Percentiles rank a stretch among this genome's conserved stretches.
phyloP scores from a whole-genome alignment of 2,329 filamentous ascomycete species.

The Dichotomopilus funicola region DNA sequence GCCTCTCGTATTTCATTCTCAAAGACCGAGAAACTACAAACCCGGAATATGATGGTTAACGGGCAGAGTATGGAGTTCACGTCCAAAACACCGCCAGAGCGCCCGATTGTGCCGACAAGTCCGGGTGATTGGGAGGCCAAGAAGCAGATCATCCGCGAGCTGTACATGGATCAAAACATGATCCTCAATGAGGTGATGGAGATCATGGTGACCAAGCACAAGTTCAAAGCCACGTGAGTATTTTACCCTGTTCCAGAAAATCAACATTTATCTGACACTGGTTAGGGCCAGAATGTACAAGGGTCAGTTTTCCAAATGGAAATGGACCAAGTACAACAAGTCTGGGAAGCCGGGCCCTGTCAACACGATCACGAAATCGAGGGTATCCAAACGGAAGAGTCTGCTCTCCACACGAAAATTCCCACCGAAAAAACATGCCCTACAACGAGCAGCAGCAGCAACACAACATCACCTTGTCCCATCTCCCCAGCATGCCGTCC shows the following conservation, averaged over 20 bases:
- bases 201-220: slow-evolving; percentile 20
- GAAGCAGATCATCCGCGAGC: slow-evolving; percentile 18
- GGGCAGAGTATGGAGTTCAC: not conserved
- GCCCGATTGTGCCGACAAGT: slow-evolving; percentile 17
- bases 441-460: not conserved
- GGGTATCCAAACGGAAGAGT: not conserved
- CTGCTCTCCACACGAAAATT: not conserved
- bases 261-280: not conserved
- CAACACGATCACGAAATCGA: slow-evolving; percentile 7
- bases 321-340: slow-evolving; percentile 26
- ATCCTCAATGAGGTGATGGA: slow-evolving; percentile 24
- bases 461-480: not conserved
- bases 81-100: not conserved
- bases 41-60: too few species aligned
- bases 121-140: slow-evolving; percentile 22
- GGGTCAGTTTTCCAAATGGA: slow-evolving; percentile 25
- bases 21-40: too few species aligned
- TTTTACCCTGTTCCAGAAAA: not conserved
- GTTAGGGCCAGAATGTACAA: slow-evolving; percentile 26
- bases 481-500: not conserved
- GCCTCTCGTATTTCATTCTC: too few species aligned
- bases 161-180: slow-evolving; percentile 22
- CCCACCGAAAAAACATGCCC: not conserved
- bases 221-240: slow-evolving; percentile 24
- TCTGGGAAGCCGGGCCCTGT: slow-evolving; percentile 5